phyloP scores from a whole-genome alignment of 805 yeast species.

The Candida stauntonica region DNA sequence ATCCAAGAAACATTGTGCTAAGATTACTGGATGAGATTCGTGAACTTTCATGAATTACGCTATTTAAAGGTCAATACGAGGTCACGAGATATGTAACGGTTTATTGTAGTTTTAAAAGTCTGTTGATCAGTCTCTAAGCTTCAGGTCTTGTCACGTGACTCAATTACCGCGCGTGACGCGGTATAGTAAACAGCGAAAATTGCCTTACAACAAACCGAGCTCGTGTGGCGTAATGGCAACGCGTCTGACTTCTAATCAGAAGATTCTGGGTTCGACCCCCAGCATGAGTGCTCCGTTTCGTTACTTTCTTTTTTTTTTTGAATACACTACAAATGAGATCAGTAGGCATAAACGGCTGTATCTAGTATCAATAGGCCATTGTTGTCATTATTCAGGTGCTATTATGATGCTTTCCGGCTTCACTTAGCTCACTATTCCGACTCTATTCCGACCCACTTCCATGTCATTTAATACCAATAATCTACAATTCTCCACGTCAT shows the following conservation, averaged over 20 bases:
- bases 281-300: constrained; percentile 40
- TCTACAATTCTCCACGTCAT: no score
- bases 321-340: no score
- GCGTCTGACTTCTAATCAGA: constrained; percentile 53
- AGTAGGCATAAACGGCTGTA: no score
- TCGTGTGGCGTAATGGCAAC: constrained; percentile 54
- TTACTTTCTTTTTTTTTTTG: constrained; percentile 6
- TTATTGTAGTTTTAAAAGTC: no score
- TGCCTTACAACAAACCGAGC: constrained; percentile 26
- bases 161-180: neutral
- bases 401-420: no score
- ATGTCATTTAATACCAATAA: no score
- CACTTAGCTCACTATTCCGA: no score
- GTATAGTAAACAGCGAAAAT: constrained; percentile 1
- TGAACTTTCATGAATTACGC: neutral
- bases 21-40: constrained; percentile 7
- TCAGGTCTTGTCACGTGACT: neutral
- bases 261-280: constrained; percentile 56
- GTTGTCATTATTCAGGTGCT: no score
- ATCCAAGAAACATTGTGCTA: constrained; percentile 4
- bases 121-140: no score
- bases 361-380: no score
- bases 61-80: neutral
- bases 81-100: no score
- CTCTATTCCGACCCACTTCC: no score